A percentile compares a stretch with the other conserved stretches of the same genome.
Conservation (phyloP, 2,329 filamentous ascomycete genomes). For the Ascochyta clinopodiicola region DNA sequence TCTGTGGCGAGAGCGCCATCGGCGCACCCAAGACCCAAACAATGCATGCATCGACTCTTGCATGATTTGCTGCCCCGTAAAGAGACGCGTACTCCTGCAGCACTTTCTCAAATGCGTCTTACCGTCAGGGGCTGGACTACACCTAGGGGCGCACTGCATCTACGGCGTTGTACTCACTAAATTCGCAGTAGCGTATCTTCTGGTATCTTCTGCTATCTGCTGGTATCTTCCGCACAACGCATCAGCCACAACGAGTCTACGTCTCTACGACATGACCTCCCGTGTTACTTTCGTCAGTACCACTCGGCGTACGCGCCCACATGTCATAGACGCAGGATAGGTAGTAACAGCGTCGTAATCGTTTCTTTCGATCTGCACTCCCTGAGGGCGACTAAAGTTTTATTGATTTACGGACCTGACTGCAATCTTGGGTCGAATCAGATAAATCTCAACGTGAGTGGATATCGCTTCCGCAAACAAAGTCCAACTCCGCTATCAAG, state of each 20-base stretch:
- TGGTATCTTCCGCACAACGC: constrained; percentile 3
- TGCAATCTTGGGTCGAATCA: constrained; percentile 15
- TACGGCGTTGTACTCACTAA: constrained; percentile 1
- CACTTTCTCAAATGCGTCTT: constrained; percentile 4
- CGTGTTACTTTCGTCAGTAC: constrained; percentile 1
- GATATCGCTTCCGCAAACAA: constrained; percentile 6
- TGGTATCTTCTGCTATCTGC: background rate
- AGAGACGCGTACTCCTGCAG: constrained; percentile 34
- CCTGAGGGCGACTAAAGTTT: constrained; percentile 1
- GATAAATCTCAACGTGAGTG: background rate
- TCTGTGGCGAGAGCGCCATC: constrained; percentile 18
- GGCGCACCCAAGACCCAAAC: too few species aligned
- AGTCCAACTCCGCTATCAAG: constrained; percentile 5
- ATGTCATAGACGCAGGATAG: background rate
- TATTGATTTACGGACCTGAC: constrained; percentile 12
- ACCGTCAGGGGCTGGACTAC: constrained; percentile 15
- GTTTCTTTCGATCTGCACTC: background rate
- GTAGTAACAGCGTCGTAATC: constrained; percentile 2
- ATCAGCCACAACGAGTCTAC: constrained; percentile 9
- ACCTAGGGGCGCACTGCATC: constrained; percentile 14
- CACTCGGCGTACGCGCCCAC: constrained; percentile 1
- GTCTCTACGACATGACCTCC: background rate
- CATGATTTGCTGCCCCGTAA: constrained; percentile 9
- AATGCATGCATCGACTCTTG: background rate
- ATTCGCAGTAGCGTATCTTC: constrained; percentile 6